Percentiles rank a stretch among this genome's conserved stretches.
Evolutionary conservation across 345 rosid species (phyloP).

Genomic region (Acer campestre): DNA sequence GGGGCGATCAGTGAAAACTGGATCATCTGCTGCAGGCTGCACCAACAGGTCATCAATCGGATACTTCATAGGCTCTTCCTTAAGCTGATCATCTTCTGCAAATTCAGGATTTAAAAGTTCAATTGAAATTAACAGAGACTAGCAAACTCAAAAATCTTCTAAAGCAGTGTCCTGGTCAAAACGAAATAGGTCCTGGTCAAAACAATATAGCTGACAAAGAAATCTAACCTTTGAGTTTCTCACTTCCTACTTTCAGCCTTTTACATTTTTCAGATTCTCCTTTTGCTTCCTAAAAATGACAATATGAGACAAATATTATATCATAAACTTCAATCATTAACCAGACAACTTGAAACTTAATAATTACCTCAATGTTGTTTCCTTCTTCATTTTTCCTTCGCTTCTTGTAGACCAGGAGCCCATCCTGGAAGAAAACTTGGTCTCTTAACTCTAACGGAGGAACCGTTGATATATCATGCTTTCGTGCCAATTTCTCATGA

Average conservation of each 20-base stretch:
- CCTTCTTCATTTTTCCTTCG: slow-evolving; percentile 50
- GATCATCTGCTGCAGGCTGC: slow-evolving; percentile 67
- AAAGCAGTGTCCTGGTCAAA: slow-evolving; percentile 2
- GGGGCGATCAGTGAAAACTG: slow-evolving; percentile 71
- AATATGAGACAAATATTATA: slow-evolving; percentile 23
- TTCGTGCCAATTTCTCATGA: slow-evolving; percentile 63
- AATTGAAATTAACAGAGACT: background rate
- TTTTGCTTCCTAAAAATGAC: slow-evolving; percentile 50
- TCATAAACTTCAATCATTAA: background rate
- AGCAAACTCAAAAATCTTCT: background rate
- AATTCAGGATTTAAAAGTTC: slow-evolving; percentile 20
- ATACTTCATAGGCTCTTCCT: slow-evolving; percentile 60
- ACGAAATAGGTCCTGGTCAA: background rate
- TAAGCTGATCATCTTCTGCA: slow-evolving; percentile 48
- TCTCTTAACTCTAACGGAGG: slow-evolving; percentile 64
- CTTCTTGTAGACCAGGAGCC: slow-evolving; percentile 57
- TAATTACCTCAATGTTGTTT: slow-evolving; percentile 31
- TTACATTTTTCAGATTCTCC: slow-evolving; percentile 48
- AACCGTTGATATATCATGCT: slow-evolving; percentile 65
- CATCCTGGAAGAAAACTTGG: slow-evolving; percentile 60
- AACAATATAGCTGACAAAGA: background rate
- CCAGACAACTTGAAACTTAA: slow-evolving; percentile 1
- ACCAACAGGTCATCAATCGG: slow-evolving; percentile 92
- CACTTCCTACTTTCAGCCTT: slow-evolving; percentile 61
- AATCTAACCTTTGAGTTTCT: slow-evolving; percentile 33